Evolutionary conservation across 352 stramenopile species (phyloP).

Genomic region (Phytophthora litchii): DNA sequence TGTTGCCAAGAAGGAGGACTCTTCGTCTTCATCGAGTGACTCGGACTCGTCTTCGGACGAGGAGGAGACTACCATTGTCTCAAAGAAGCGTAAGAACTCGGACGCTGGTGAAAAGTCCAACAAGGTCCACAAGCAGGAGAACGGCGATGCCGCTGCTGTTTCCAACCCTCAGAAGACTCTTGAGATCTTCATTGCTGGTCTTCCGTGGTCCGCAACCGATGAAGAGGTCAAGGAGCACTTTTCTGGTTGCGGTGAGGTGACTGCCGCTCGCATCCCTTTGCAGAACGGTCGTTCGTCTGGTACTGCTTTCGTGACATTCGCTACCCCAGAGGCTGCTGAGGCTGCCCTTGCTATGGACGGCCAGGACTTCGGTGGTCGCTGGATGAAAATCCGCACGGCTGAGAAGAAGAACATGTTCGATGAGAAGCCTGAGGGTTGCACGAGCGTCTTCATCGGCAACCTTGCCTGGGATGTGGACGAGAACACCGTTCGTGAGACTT

Average conservation of each 20-base stretch:
- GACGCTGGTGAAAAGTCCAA: conserved; percentile 61
- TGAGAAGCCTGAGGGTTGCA: conserved; percentile 95
- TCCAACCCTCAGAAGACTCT: conserved; percentile 53
- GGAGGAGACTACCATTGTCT: conserved; percentile 69
- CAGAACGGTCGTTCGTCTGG: conserved; percentile 92
- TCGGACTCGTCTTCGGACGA: conserved; percentile 70
- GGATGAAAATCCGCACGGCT: conserved; percentile 95
- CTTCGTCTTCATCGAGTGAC: conserved; percentile 43
- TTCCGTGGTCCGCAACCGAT: conserved; percentile 95
- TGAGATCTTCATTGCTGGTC: conserved; percentile 92
- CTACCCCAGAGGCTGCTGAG: conserved; percentile 61
- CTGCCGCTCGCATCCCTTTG: conserved; percentile 82
- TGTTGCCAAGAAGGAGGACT: conserved; percentile 50
- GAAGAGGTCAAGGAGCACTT: conserved; percentile 96
- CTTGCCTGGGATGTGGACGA: conserved; percentile 97
- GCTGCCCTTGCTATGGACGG: conserved; percentile 93
- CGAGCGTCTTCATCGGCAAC: conserved; percentile 98
- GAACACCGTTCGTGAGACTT: conserved; percentile 92
- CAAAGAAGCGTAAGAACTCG: conserved; percentile 88
- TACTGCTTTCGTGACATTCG: conserved; percentile 96
- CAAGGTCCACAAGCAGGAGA: conserved; percentile 80
- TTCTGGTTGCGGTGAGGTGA: conserved; percentile 90
- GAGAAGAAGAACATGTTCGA: conserved; percentile 87
- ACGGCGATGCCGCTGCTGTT: conserved; percentile 64
- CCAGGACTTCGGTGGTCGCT: conserved; percentile 93